These are phyloP conservation scores for Heterobasidion irregulare DNA, from an alignment of 1,284 basidiomycete genomes.

Conservation along the genomic window DNA sequence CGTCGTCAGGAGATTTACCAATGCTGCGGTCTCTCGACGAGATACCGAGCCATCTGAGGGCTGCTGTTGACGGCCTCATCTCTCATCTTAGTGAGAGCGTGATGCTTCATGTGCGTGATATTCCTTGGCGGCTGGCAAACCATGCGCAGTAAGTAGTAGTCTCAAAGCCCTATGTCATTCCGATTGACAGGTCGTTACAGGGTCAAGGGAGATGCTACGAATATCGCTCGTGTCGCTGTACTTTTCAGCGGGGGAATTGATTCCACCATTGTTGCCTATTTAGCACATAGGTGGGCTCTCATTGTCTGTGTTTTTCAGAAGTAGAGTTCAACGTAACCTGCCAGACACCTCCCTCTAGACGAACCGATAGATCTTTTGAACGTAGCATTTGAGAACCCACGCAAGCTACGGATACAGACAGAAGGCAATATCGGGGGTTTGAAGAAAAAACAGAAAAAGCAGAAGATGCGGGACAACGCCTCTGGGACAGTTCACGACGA, in stretches of 20 bases:
- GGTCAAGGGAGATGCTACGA: slow-evolving; percentile 10
- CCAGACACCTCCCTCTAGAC: slow-evolving; percentile 57
- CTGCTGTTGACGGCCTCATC: slow-evolving; percentile 44
- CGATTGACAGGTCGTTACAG: background rate
- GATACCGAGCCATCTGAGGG: slow-evolving; percentile 36
- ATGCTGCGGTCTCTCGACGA: slow-evolving; percentile 26
- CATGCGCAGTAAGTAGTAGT: background rate
- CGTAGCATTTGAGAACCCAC: slow-evolving; percentile 93
- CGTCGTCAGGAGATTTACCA: slow-evolving; percentile 26
- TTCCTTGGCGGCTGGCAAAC: slow-evolving; percentile 33
- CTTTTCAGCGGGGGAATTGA: slow-evolving; percentile 97
- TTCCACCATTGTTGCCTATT: slow-evolving; percentile 75
- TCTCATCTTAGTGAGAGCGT: slow-evolving; percentile 51
- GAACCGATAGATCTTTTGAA: slow-evolving; percentile 94
- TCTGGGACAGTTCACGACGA: slow-evolving; percentile 4
- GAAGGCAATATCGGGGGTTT: slow-evolving; percentile 40
- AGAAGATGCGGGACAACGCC: slow-evolving; percentile 10
- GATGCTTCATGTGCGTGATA: slow-evolving; percentile 48
- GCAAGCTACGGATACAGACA: slow-evolving; percentile 44
- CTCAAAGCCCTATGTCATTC: background rate
- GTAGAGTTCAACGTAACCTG: background rate
- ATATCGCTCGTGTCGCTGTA: slow-evolving; percentile 65
- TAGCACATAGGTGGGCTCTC: slow-evolving; percentile 60
- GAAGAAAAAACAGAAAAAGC: slow-evolving; percentile 31
- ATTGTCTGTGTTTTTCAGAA: background rate